A percentile compares a stretch with the other conserved stretches of the same genome.
Evolutionary conservation across 1,284 basidiomycete genomes (phyloP).

Genomic region (Heterobasidion annosum): DNA sequence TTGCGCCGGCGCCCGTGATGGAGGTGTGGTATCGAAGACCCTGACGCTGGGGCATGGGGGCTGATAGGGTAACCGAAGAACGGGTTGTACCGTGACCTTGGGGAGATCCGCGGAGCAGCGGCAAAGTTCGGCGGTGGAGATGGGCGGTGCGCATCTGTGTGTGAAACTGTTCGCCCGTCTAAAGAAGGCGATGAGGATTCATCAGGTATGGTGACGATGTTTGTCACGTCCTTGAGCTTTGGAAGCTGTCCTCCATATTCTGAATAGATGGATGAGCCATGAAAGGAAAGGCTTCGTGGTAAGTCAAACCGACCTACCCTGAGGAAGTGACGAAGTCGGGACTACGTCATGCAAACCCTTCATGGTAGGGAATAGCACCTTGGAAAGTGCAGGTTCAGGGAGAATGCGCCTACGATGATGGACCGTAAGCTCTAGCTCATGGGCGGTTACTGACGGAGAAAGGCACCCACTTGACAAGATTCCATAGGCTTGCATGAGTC

Average conservation of each 20-base stretch:
- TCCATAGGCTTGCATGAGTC: conserved; percentile 75
- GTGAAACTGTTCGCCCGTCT: background rate
- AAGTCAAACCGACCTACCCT: conserved; percentile 29
- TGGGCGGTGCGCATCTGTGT: background rate
- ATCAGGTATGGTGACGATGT: background rate
- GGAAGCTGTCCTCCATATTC: conserved; percentile 12
- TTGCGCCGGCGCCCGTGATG: conserved; percentile 58
- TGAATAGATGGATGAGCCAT: background rate
- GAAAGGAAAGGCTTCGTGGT: conserved; percentile 11
- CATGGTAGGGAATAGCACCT: conserved; percentile 65
- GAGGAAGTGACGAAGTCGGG: conserved; percentile 41
- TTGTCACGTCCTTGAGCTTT: conserved; percentile 4
- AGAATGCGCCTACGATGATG: conserved; percentile 45
- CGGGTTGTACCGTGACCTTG: conserved; percentile 60
- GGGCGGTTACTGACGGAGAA: background rate
- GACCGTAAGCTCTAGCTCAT: conserved; percentile 7
- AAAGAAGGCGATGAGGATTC: background rate
- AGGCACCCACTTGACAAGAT: conserved; percentile 50
- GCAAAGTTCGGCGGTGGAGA: background rate
- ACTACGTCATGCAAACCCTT: conserved; percentile 56
- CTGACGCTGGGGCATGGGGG: conserved; percentile 20
- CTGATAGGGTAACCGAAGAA: conserved; percentile 77
- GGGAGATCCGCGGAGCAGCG: conserved; percentile 23
- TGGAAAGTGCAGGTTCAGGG: conserved; percentile 58
- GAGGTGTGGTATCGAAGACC: conserved; percentile 28